Base-by-base conservation (phyloP, 2,329 filamentous ascomycete genomes). In the Hypomyces perniciosus region DNA sequence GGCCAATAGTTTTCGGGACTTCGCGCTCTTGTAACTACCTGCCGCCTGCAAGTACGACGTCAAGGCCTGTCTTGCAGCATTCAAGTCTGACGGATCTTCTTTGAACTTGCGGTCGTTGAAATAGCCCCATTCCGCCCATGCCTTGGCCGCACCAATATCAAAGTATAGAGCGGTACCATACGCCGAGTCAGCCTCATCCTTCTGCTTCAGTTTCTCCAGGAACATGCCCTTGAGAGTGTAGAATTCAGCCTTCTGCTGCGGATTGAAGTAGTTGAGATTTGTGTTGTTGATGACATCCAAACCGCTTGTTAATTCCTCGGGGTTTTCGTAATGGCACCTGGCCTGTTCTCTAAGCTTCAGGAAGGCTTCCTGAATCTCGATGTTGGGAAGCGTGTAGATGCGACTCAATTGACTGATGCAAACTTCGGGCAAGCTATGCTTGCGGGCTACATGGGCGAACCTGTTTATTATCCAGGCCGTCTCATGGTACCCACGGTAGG, bases 181-280 rank as follows among this genome's bases (percentile, higher is more conserved):
- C 1, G 95, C 92, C 53, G 90, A 86, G 59, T 96, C 91, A 5
- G 93, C 91, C 54, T 99, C 93, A 3, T 88, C 86, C 65, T 90
- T 90, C 61, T 96, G 88, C 51, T 85, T 85, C 8, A 99, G 79
- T 68, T 96, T 96, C 65, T 95, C 93, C 41, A 97, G 75, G 76
- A 99, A 99, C 93, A 99, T 99, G 55, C 93, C 93, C 78, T 99
- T 99, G 48, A 99, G 80, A 0, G 93, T 99, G 74, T 96, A 99
- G 71, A 99, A 99, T 67, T 99, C 93, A 7, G 93, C 93, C 71
- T 99, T 99, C 68, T 99, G 93, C 62, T 91, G 86, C 3, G 86
- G 81, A 55, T 90, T 95, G 68, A 99, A 99, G 74, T 99, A 99
- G 68, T 95, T 96, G 51, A 99, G 81, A 61, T 99, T 99, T 34